phyloP scores from a whole-genome alignment of 169 alveolate genomes.

The Plasmodium blacklocki region DNA sequence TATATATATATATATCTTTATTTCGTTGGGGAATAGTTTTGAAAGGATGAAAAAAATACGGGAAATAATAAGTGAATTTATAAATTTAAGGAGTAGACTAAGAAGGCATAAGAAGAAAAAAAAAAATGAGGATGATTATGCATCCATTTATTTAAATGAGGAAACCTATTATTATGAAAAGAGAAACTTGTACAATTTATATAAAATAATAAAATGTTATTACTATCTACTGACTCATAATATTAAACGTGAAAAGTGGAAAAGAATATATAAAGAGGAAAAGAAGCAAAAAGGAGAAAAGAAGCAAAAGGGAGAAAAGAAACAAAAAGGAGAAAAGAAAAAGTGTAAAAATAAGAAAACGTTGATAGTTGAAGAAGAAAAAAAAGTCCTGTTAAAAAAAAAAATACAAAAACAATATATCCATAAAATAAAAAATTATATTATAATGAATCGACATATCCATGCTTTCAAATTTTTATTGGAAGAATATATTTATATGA shows the following conservation, averaged over 20 bases:
- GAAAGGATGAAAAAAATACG: background rate
- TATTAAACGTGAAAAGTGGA: background rate
- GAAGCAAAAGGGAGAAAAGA: background rate
- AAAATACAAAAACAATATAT: constrained; percentile 21
- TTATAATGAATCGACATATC: constrained; percentile 17
- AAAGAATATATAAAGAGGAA: background rate
- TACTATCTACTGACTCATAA: constrained; percentile 9
- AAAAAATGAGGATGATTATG: too few relatives aligned
- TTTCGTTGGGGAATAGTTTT: background rate
- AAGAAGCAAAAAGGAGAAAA: background rate
- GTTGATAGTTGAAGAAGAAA: background rate
- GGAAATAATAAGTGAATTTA: constrained; percentile 1
- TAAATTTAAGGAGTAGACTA: background rate
- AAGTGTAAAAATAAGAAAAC: background rate
- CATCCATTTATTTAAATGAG: background rate
- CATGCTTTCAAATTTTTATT: constrained; percentile 8
- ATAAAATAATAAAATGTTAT: constrained; percentile 13
- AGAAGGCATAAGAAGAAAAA: background rate
- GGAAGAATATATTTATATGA: background rate
- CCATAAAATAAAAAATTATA: constrained; percentile 5
- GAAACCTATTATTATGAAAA: constrained; percentile 18
- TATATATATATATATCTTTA: too few relatives aligned
- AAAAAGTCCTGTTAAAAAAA: background rate
- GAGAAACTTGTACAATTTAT: constrained; percentile 13
- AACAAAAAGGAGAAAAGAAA: background rate